Percentiles rank a stretch among this genome's conserved stretches.
These are phyloP conservation scores for Hypoxylon rubiginosum DNA, from an alignment of 2,329 filamentous ascomycete genomes.

Conservation along the genomic window DNA sequence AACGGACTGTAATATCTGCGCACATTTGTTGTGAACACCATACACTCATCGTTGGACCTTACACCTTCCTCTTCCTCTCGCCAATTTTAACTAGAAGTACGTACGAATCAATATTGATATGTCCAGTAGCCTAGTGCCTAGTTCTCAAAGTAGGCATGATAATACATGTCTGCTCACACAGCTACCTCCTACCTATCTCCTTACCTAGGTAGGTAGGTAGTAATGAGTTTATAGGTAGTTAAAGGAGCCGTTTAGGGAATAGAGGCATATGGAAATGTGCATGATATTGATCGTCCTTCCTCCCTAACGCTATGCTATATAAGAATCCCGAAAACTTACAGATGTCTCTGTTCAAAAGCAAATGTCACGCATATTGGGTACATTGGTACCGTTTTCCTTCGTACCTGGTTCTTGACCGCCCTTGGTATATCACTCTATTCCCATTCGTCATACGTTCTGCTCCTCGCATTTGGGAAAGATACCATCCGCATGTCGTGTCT, in stretches of 20 bases:
- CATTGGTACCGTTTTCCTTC: background rate
- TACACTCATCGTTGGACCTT: background rate
- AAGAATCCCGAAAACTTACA: background rate
- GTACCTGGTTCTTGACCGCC: background rate
- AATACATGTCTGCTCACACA: background rate
- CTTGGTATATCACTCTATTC: background rate
- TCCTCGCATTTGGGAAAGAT: background rate
- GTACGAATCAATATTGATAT: background rate
- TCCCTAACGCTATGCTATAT: background rate
- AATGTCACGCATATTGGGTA: background rate
- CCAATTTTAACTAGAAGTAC: too few relatives aligned
- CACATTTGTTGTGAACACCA: background rate
- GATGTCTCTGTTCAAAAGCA: background rate
- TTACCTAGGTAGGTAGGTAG: too few relatives aligned
- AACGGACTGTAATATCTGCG: background rate
- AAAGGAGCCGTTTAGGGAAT: too few relatives aligned
- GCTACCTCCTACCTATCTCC: background rate
- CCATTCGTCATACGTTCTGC: background rate
- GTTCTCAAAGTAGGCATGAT: conserved; percentile 18
- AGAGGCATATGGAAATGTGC: background rate
- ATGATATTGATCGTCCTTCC: background rate
- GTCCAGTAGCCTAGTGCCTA: conserved; percentile 7
- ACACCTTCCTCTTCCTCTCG: background rate
- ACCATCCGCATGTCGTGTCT: background rate
- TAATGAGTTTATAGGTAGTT: background rate